Percentiles rank a stretch among this genome's conserved stretches.
These are phyloP conservation scores for Sporothrix variecibatus DNA, from an alignment of 2,329 filamentous ascomycete genomes.

Conservation along the genomic window DNA sequence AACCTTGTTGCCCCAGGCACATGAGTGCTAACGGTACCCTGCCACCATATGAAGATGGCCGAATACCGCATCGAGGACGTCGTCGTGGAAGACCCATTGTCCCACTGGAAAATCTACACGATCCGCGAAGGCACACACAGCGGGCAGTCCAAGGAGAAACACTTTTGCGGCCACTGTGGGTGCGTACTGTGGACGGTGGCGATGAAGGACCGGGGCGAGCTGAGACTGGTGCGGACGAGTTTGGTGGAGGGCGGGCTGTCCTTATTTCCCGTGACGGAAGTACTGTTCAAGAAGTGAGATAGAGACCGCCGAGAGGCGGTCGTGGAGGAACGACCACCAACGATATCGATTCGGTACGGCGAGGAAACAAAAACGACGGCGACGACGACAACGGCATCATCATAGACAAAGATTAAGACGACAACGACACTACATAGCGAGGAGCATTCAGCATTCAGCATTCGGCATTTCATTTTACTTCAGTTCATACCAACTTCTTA, in stretches of 20 bases:
- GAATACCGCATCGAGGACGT: constrained; percentile 30
- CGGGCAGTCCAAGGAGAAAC: constrained; percentile 32
- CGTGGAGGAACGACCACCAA: background rate
- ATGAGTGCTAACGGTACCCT: background rate
- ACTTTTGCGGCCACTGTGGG: constrained; percentile 33
- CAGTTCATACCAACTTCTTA: background rate
- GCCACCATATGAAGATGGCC: constrained; percentile 31
- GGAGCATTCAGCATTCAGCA: background rate
- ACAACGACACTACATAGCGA: constrained; percentile 8
- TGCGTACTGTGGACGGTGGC: constrained; percentile 32
- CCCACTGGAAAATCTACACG: constrained; percentile 31
- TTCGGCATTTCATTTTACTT: background rate
- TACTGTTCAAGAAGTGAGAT: constrained; percentile 24
- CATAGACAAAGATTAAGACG: background rate
- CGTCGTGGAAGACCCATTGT: constrained; percentile 30
- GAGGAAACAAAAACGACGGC: background rate
- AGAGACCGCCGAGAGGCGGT: background rate
- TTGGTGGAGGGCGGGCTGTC: constrained; percentile 29
- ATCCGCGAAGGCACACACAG: constrained; percentile 30
- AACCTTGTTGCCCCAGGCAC: background rate
- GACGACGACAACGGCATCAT: background rate
- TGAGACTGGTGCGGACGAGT: constrained; percentile 31
- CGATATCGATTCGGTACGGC: too few relatives aligned
- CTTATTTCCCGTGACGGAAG: constrained; percentile 29
- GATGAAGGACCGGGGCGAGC: constrained; percentile 29